A percentile compares a stretch with the other conserved stretches of the same genome.
Conservation (phyloP, 2,329 filamentous ascomycete genomes). For the Monosporascus sp. region DNA sequence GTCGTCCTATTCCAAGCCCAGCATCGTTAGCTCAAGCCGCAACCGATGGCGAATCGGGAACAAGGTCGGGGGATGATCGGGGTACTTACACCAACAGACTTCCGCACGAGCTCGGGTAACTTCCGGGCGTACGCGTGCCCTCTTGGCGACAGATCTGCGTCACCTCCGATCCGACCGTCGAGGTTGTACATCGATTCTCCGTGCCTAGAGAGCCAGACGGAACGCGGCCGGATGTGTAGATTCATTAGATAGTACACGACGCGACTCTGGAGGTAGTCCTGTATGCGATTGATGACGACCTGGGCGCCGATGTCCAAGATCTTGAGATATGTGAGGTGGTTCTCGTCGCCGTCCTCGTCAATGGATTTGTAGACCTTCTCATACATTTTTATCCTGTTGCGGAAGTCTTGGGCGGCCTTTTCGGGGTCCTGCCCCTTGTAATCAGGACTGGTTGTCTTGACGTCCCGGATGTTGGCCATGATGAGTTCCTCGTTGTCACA, state of each 20-base stretch:
- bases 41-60: neutral
- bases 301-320: slow-evolving; percentile 94
- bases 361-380: slow-evolving; percentile 96
- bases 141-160: slow-evolving; percentile 78
- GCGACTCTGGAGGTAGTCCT: slow-evolving; percentile 92
- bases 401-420: slow-evolving; percentile 82
- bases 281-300: slow-evolving; percentile 96
- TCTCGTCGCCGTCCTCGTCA: slow-evolving; percentile 73
- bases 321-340: slow-evolving; percentile 88
- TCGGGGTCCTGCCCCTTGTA: slow-evolving; percentile 94
- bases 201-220: slow-evolving; percentile 94
- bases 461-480: slow-evolving; percentile 96
- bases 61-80: slow-evolving; percentile 11
- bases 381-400: slow-evolving; percentile 91
- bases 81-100: slow-evolving; percentile 73
- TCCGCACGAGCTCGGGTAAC: slow-evolving; percentile 75
- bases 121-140: slow-evolving; percentile 83
- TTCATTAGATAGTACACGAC: slow-evolving; percentile 99
- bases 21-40: slow-evolving; percentile 5
- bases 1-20: slow-evolving; percentile 40
- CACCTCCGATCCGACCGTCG: slow-evolving; percentile 84
- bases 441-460: slow-evolving; percentile 94
- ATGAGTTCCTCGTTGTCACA: slow-evolving; percentile 95
- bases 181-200: slow-evolving; percentile 94
- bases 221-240: slow-evolving; percentile 91